Evolutionary conservation across 148 eudicot genomes (phyloP), one percentile per base, ranked within the genome.

Genomic region (Spergularia bocconei): DNA sequence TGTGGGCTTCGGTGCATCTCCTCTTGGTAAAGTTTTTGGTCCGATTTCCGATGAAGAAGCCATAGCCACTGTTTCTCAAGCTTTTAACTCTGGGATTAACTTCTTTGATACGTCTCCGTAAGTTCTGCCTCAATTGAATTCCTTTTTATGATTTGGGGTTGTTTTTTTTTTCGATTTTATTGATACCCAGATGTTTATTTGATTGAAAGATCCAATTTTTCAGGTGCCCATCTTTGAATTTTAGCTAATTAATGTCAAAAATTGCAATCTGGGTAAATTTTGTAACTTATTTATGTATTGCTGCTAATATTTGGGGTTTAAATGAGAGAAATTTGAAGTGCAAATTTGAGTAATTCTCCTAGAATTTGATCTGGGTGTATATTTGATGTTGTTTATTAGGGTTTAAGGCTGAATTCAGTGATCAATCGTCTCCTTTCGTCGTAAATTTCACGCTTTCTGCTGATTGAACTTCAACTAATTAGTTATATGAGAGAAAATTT

Each of bases 21-120:
- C 99, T 23, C 91, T 95, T 61, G 99, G 99, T 60, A 89, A 86
- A 14, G 99, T 95, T 58, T 92, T 91, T 81, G 99, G 98, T 36
- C 79, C 83, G 2, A 90, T 92, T 41, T 85, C 94, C 71, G 89
- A 88, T 0, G 79, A 87, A 20, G 90, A 85, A 67, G 96, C 99
- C 71, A 68, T 86, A 66, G 84, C 90, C 81, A 64, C 97, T 79
- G 97, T 95, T 76, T 71, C 81, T 53, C 65, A 72, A 19, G 99
- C 99, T 16, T 83, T 95, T 61, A 78, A 78, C 44, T 87, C 74
- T 62, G 99, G 99, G 69, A 88, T 95, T 84, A 95, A 95, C 71
- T 92, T 92, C 85, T 95, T 95, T 78, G 99, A 95, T 75, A 95
- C 98, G 51, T 95, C 97, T 13, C 99, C 99, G 98, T 95, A 84